Conservation (phyloP, 805 yeast genomes). For the Ogataea parapolymorpha region DNA sequence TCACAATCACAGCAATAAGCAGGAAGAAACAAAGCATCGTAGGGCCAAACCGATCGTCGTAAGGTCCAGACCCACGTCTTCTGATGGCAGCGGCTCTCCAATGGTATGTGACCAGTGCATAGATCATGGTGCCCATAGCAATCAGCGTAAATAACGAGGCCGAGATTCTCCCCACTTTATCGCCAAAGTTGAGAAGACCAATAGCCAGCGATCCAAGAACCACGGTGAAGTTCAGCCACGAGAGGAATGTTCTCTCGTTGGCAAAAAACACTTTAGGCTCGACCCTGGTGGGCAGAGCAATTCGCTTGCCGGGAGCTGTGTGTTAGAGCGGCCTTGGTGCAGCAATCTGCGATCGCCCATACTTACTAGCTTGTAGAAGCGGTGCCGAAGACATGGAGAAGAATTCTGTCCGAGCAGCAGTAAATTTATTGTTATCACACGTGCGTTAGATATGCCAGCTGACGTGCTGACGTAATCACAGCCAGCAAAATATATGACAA, state of each 20-base stretch:
- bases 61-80: constrained; percentile 97
- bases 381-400: constrained; percentile 68
- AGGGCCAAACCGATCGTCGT: constrained; percentile 98
- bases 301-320: constrained; percentile 64
- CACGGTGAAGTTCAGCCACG: constrained; percentile 99
- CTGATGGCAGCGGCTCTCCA: constrained; percentile 99
- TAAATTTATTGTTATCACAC: constrained; percentile 12
- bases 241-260: constrained; percentile 95
- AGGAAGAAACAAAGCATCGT: constrained; percentile 94
- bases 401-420: constrained; percentile 5
- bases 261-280: constrained; percentile 99
- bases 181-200: constrained; percentile 95
- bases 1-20: constrained; percentile 88
- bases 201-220: constrained; percentile 95
- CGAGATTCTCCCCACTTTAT: constrained; percentile 83
- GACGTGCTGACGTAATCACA: neutral
- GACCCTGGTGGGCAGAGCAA: constrained; percentile 95
- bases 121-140: constrained; percentile 97
- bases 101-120: constrained; percentile 93
- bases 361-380: constrained; percentile 62
- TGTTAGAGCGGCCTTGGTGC: constrained; percentile 5
- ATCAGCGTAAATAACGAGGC: constrained; percentile 94
- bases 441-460: constrained; percentile 4
- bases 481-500: neutral
- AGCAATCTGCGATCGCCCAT: neutral